Evolutionary conservation across 495 filamentous ascomycete genomes (phyloP).

Genomic region (Aspergillus heteromorphus): DNA sequence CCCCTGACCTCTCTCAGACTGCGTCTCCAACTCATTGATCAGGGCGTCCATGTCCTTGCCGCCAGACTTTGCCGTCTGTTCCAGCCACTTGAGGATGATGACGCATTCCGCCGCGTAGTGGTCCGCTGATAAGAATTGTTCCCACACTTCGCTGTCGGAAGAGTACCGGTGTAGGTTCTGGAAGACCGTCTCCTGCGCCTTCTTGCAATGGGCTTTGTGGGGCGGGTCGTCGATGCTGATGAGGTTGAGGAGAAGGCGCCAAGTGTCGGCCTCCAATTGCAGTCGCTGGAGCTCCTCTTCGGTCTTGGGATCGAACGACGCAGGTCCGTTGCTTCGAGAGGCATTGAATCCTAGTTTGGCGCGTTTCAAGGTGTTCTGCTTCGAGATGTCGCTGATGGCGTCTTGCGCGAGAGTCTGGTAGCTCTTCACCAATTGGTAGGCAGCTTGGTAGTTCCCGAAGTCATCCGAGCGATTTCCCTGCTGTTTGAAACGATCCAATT

Average conservation of each 20-base stretch:
- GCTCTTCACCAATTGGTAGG: constrained; percentile 40
- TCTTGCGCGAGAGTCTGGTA: constrained; percentile 38
- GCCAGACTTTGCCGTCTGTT: constrained; percentile 58
- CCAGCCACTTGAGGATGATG: constrained; percentile 76
- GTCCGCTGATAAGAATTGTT: constrained; percentile 57
- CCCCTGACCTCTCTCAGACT: constrained; percentile 58
- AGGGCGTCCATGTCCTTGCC: constrained; percentile 67
- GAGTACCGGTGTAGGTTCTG: constrained; percentile 53
- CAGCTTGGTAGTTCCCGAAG: constrained; percentile 35
- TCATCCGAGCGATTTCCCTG: constrained; percentile 31
- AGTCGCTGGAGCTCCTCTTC: constrained; percentile 58
- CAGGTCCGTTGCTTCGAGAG: constrained; percentile 28
- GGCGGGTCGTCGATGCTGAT: constrained; percentile 48
- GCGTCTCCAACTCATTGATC: constrained; percentile 59
- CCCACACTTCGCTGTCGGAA: constrained; percentile 58
- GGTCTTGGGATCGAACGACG: constrained; percentile 25
- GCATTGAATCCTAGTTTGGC: constrained; percentile 27
- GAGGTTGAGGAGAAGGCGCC: constrained; percentile 71
- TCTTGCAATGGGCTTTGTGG: constrained; percentile 25
- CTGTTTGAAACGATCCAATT: constrained; percentile 54
- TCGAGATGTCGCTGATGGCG: constrained; percentile 34
- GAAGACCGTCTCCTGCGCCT: constrained; percentile 36
- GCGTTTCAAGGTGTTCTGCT: constrained; percentile 31
- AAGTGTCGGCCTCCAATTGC: constrained; percentile 76
- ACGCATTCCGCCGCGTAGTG: constrained; percentile 69